Base-by-base conservation (phyloP, 768 basidiomycete genomes). In the Psilocybe subaeruginosa region DNA sequence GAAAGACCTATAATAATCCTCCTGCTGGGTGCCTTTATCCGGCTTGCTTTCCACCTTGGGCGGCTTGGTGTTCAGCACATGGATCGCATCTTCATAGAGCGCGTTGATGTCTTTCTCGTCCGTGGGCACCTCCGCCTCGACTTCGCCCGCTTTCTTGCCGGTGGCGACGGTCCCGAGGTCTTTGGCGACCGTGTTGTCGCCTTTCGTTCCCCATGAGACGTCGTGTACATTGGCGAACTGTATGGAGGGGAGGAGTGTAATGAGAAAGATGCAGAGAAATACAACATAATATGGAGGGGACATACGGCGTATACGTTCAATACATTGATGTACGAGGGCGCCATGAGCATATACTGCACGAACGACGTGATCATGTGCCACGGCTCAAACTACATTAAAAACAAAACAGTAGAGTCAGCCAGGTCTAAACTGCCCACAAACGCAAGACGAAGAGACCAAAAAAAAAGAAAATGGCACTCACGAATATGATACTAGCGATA, bases 321-420 rank as follows among this genome's bases (percentile, higher is more conserved):
- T 11, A 99, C 92, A 57, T 90, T 85, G 70, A 97, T 97, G 68
- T 96, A 98, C 0, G 94, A 94, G 2, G 97, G 97, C 0, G 95
- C 92, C 81, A 98, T 87, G 62, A 97, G 82, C 23, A 92, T 73
- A 70, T 96, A 97, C 72, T 95, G 97, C n/a, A 95, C 29, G 76
- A 99, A 96, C 4, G 91, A 93, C 0, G 97, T 98, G 69, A 99
- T 81, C 94, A 99, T 92, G 73, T 99, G 97, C 94, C 95, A 97
- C 2, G 97, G 97, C 66, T 99, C 95, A 67, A 97, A 88, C 88
- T 97, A 61, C 29, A 48, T 23, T 23, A 23, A 23, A 23, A 23
- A 23, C 23, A n/a, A 27, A n/a, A 14, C 12, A 52, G 7, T 16
- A 50, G 11, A 50, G 8, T 53, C 33, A 59, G 55, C 50, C 17